These are phyloP conservation scores for Infundibulicybe gibba DNA, from an alignment of 768 basidiomycete species.

Conservation along the genomic window DNA sequence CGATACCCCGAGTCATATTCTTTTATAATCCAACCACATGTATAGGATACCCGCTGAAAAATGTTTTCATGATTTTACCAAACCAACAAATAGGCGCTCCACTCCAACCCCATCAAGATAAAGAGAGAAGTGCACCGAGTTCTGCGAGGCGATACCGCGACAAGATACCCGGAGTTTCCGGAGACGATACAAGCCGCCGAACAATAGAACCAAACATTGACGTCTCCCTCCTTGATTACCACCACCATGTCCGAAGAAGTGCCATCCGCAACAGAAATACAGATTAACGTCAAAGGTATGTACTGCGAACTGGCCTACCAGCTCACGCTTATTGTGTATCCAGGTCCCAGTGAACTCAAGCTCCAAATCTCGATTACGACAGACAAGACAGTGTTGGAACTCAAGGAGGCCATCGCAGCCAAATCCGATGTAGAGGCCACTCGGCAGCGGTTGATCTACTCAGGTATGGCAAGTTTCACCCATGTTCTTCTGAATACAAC, in stretches of 20 bases:
- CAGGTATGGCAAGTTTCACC: slow-evolving; percentile 47
- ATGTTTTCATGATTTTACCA: too few species aligned
- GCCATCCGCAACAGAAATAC: slow-evolving; percentile 42
- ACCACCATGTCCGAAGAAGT: slow-evolving; percentile 48
- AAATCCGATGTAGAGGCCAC: slow-evolving; percentile 86
- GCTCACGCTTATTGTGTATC: neutral
- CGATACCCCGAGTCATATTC: too few species aligned
- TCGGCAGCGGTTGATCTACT: slow-evolving; percentile 89
- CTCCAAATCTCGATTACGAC: slow-evolving; percentile 79
- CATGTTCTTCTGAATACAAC: neutral
- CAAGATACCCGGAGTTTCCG: too few species aligned
- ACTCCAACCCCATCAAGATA: too few species aligned
- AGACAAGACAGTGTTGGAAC: slow-evolving; percentile 83
- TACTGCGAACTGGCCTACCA: neutral
- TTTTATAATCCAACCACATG: too few species aligned
- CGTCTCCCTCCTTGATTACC: slow-evolving; percentile 1
- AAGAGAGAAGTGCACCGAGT: too few species aligned
- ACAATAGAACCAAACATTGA: slow-evolving; percentile 3
- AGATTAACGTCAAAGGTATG: slow-evolving; percentile 69
- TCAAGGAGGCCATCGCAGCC: slow-evolving; percentile 86
- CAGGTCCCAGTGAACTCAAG: slow-evolving; percentile 91
- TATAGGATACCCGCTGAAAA: too few species aligned
- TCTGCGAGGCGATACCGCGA: too few species aligned
- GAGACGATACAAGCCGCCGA: neutral
- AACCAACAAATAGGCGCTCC: too few species aligned